Evolutionary conservation across 768 basidiomycete genomes (phyloP).

Genomic region (Zangia roseola): DNA sequence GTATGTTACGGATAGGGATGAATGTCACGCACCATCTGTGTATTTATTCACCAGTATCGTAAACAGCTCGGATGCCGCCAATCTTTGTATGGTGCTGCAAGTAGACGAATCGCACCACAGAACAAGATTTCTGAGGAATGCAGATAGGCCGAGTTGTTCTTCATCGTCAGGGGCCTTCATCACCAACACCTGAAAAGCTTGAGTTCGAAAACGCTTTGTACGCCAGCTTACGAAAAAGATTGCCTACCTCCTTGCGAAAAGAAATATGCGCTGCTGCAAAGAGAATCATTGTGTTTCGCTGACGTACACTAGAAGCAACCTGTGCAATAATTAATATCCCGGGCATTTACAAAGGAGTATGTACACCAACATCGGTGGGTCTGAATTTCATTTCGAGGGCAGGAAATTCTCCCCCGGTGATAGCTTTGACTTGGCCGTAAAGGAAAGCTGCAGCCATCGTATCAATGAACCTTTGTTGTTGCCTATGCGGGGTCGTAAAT

Average conservation of each 20-base stretch:
- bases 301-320: constrained; percentile 26
- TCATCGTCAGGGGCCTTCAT: constrained; percentile 25
- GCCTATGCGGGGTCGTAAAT: constrained; percentile 33
- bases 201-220: neutral
- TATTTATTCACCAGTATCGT: constrained; percentile 80
- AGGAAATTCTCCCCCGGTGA: constrained; percentile 57
- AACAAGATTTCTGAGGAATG: constrained; percentile 54
- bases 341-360: neutral
- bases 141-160: constrained; percentile 46
- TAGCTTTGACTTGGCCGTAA: constrained; percentile 41
- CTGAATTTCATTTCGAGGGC: constrained; percentile 35
- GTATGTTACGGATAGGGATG: neutral
- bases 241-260: constrained; percentile 61
- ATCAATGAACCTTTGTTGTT: constrained; percentile 58
- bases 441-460: constrained; percentile 41
- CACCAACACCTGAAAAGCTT: constrained; percentile 40
- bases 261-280: constrained; percentile 67
- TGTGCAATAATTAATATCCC: constrained; percentile 7
- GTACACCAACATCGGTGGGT: constrained; percentile 50
- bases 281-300: constrained; percentile 65
- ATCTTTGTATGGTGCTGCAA: constrained; percentile 50
- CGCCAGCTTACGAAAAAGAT: neutral
- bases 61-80: constrained; percentile 55
- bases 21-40: constrained; percentile 50
- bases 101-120: constrained; percentile 56